Evolutionary conservation across 2,329 filamentous ascomycete species (phyloP).

Genomic region (Verticillium longisporum): DNA sequence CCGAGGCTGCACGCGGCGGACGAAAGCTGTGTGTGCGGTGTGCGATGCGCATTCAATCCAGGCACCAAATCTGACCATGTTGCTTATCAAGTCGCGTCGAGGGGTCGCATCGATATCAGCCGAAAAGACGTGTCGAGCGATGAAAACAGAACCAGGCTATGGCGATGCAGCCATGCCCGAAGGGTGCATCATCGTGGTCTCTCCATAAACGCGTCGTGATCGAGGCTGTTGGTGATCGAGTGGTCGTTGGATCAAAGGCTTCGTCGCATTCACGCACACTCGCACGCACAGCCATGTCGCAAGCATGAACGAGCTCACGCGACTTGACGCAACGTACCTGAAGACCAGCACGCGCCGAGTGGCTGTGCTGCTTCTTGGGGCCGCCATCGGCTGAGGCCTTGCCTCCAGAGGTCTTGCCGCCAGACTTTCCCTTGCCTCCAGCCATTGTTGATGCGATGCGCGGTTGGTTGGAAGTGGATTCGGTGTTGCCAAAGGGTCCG

Average conservation of each 20-base stretch:
- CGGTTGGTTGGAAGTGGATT: background rate
- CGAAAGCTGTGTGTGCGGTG: background rate
- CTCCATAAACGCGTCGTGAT: background rate
- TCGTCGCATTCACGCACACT: too few relatives aligned
- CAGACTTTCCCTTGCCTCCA: slow-evolving; percentile 92
- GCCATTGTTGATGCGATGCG: slow-evolving; percentile 41
- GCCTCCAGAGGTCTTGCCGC: slow-evolving; percentile 80
- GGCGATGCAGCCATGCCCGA: background rate
- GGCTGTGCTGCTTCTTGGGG: slow-evolving; percentile 93
- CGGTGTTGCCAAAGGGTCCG: background rate
- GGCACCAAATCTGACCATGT: background rate
- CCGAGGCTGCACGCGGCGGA: background rate
- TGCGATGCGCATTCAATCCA: background rate
- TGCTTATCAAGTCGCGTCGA: background rate
- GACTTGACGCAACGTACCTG: slow-evolving; percentile 62
- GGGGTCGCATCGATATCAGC: background rate
- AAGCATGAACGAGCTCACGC: slow-evolving; percentile 8
- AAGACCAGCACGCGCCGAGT: slow-evolving; percentile 89
- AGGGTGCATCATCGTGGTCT: background rate
- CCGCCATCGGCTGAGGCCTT: slow-evolving; percentile 61
- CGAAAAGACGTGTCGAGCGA: background rate
- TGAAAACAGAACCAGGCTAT: background rate
- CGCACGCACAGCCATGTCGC: slow-evolving; percentile 2
- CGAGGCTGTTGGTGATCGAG: background rate
- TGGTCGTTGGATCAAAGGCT: background rate